These are phyloP conservation scores for Trichosporon ovoides DNA, from an alignment of 1,284 basidiomycete genomes.

Conservation along the genomic window DNA sequence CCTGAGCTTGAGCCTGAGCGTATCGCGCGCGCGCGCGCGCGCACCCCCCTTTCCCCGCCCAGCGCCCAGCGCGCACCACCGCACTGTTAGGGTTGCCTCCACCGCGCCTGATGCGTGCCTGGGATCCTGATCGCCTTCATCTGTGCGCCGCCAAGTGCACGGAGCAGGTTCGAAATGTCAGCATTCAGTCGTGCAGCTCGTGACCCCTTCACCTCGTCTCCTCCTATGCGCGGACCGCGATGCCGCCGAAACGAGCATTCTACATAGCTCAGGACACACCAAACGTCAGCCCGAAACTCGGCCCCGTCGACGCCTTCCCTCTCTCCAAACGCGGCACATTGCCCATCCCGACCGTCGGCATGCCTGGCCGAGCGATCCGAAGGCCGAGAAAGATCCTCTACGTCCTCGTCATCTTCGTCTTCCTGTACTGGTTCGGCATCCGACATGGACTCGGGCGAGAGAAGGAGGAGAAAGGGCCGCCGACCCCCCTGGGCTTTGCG, in stretches of 20 bases:
- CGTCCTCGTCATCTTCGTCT: conserved; percentile 40
- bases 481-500: conserved; percentile 38
- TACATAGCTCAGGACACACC: conserved; percentile 23
- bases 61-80: too few relatives aligned
- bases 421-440: conserved; percentile 48
- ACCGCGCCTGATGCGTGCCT: background rate
- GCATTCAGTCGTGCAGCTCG: background rate
- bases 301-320: conserved; percentile 8
- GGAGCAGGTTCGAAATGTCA: background rate
- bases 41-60: too few relatives aligned
- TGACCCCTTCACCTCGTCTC: background rate
- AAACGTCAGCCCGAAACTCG: conserved; percentile 18
- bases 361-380: conserved; percentile 35
- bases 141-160: too few relatives aligned
- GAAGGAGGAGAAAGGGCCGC: conserved; percentile 23
- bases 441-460: conserved; percentile 46
- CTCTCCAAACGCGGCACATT: conserved; percentile 1
- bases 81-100: too few relatives aligned
- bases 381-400: conserved; percentile 46
- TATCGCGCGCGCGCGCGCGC: background rate
- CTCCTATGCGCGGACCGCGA: background rate
- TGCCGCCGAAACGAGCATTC: conserved; percentile 21
- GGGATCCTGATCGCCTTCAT: too few relatives aligned
- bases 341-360: conserved; percentile 7
- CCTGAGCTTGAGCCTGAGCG: background rate